phyloP scores from a whole-genome alignment of 192 early-diverging fungal genomes.

The Entomortierella parvispora region DNA sequence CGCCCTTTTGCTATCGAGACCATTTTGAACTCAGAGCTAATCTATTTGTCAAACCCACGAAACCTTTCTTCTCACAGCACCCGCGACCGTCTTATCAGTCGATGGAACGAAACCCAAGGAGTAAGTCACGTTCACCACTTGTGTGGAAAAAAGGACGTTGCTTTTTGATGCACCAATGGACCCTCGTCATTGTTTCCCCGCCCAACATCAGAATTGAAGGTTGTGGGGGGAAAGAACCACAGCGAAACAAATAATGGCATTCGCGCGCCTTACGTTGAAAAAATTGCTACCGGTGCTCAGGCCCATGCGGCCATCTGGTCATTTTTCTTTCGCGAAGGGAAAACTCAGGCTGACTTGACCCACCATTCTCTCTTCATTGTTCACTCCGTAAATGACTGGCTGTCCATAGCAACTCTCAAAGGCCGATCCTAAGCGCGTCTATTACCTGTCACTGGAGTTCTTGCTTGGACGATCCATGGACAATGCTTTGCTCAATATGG shows the following conservation, averaged over 20 bases:
- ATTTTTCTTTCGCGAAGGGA: background rate
- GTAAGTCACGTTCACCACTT: conserved; percentile 31
- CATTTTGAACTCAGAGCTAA: background rate
- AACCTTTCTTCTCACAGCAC: conserved; percentile 56
- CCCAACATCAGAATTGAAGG: no score
- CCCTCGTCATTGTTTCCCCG: background rate
- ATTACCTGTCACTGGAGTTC: conserved; percentile 99
- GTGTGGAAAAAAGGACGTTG: no score
- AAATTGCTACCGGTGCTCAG: no score
- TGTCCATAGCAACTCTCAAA: conserved; percentile 66
- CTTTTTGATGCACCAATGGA: background rate
- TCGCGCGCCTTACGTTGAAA: no score
- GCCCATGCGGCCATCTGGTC: background rate
- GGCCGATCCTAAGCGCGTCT: conserved; percentile 91
- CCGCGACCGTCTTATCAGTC: conserved; percentile 91
- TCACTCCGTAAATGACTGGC: background rate
- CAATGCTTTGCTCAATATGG: conserved; percentile 92
- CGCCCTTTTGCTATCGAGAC: background rate
- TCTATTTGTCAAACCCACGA: background rate
- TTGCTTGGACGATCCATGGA: conserved; percentile 96
- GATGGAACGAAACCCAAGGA: conserved; percentile 96
- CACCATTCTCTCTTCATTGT: background rate
- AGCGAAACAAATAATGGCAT: no score
- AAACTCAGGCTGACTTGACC: background rate
- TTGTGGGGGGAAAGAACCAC: no score